Evolutionary conservation across 331 rosid genomes (phyloP).

Genomic region (Acacia pycnantha): DNA sequence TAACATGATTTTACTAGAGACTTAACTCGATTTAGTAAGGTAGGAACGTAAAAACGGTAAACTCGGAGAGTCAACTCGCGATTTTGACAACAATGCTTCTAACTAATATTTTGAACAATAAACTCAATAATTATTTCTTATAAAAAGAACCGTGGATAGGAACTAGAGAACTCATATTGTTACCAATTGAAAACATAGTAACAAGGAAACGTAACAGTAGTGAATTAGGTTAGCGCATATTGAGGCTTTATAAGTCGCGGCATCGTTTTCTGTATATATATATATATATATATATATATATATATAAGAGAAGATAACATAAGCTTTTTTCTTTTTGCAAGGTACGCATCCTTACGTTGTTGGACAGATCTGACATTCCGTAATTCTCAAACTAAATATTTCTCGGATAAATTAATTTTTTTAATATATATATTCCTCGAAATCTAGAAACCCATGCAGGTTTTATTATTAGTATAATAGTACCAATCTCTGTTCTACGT

Average conservation of each 20-base stretch:
- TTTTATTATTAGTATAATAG: constrained; percentile 26
- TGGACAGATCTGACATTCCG: constrained; percentile 77
- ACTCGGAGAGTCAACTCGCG: no score
- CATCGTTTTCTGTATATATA: constrained; percentile 35
- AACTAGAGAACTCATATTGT: no score
- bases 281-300: background rate
- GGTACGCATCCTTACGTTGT: constrained; percentile 41
- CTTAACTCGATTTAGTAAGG: no score
- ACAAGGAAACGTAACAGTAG: background rate
- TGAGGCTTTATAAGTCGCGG: constrained; percentile 31
- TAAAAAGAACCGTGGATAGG: no score
- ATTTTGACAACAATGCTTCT: no score
- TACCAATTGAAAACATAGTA: background rate
- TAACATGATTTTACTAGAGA: no score
- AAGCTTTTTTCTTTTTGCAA: constrained; percentile 34
- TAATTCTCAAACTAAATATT: constrained; percentile 56
- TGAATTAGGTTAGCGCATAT: constrained; percentile 24
- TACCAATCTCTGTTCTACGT: constrained; percentile 18
- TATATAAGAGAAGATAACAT: background rate
- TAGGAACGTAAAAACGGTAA: no score
- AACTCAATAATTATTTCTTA: no score
- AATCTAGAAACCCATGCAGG: constrained; percentile 64
- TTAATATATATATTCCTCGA: constrained; percentile 12
- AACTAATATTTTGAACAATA: no score
- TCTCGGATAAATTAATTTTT: constrained; percentile 16